Conservation (phyloP, 495 filamentous ascomycete species). For the Penicillium malachiteum region DNA sequence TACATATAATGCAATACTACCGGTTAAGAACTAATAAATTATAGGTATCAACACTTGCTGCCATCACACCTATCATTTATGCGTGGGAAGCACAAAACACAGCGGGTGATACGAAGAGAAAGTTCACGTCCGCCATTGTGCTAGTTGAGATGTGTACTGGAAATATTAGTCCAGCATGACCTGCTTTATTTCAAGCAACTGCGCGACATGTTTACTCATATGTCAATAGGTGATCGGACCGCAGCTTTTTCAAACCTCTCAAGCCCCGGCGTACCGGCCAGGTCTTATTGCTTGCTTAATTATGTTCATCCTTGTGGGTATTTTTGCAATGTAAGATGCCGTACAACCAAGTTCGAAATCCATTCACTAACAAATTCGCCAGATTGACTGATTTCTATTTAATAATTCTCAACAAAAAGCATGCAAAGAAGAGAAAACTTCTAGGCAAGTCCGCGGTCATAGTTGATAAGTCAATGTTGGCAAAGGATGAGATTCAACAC, state of each 20-base stretch:
- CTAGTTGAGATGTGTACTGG: constrained; percentile 27
- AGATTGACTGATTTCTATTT: constrained; percentile 40
- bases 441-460: constrained; percentile 25
- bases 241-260: constrained; percentile 21
- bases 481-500: constrained; percentile 7
- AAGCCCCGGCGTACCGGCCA: constrained; percentile 25
- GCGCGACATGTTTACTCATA: too few relatives aligned
- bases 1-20: too few relatives aligned
- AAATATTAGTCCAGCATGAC: constrained; percentile 5
- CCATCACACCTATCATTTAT: constrained; percentile 27
- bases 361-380: neutral
- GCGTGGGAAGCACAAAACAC: constrained; percentile 33
- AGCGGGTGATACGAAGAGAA: constrained; percentile 30
- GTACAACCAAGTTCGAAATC: neutral
- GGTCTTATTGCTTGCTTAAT: constrained; percentile 28
- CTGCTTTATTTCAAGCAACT: too few relatives aligned
- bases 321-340: constrained; percentile 20
- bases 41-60: constrained; percentile 26
- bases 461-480: constrained; percentile 23
- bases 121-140: constrained; percentile 24
- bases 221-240: constrained; percentile 11
- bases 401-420: constrained; percentile 45
- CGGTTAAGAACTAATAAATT: too few relatives aligned
- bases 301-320: constrained; percentile 23
- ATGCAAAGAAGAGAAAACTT: constrained; percentile 41